These are phyloP conservation scores for Tricholoma sp. DNA, from an alignment of 768 basidiomycete genomes.

Conservation along the genomic window DNA sequence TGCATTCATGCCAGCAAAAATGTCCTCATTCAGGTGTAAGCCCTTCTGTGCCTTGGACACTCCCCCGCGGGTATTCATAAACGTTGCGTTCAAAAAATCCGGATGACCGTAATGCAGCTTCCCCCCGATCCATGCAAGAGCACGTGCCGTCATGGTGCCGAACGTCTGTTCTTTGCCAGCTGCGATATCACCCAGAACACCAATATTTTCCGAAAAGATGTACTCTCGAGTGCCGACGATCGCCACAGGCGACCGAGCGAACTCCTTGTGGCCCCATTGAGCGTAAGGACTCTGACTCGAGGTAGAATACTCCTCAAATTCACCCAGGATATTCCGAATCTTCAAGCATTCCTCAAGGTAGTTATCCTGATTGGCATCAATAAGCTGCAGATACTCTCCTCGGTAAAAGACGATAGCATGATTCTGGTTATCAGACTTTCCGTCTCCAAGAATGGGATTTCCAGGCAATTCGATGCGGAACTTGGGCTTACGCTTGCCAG, in stretches of 20 bases:
- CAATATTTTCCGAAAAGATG: conserved; percentile 99
- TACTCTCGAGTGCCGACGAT: conserved; percentile 99
- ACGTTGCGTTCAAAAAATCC: conserved; percentile 96
- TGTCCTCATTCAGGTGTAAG: conserved; percentile 97
- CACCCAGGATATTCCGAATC: conserved; percentile 95
- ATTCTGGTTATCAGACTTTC: conserved; percentile 99
- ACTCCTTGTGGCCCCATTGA: conserved; percentile 93
- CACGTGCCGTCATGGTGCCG: conserved; percentile 95
- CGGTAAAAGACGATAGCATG: conserved; percentile 99
- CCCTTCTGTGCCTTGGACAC: conserved; percentile 99
- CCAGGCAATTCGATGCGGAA: conserved; percentile 97
- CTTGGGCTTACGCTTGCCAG: conserved; percentile 90
- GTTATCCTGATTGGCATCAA: conserved; percentile 99
- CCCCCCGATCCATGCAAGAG: conserved; percentile 94
- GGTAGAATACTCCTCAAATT: conserved; percentile 92
- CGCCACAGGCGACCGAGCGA: conserved; percentile 85
- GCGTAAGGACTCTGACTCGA: conserved; percentile 95
- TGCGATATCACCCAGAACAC: conserved; percentile 97
- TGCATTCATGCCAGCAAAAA: conserved; percentile 99
- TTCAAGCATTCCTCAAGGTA: conserved; percentile 99
- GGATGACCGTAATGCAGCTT: conserved; percentile 99
- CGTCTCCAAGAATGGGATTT: conserved; percentile 98
- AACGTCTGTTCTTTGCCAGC: conserved; percentile 99
- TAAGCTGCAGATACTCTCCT: conserved; percentile 97
- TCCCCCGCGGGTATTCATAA: conserved; percentile 98